Evolutionary conservation across 768 basidiomycete species (phyloP).

Genomic region (Asterophora parasitica): DNA sequence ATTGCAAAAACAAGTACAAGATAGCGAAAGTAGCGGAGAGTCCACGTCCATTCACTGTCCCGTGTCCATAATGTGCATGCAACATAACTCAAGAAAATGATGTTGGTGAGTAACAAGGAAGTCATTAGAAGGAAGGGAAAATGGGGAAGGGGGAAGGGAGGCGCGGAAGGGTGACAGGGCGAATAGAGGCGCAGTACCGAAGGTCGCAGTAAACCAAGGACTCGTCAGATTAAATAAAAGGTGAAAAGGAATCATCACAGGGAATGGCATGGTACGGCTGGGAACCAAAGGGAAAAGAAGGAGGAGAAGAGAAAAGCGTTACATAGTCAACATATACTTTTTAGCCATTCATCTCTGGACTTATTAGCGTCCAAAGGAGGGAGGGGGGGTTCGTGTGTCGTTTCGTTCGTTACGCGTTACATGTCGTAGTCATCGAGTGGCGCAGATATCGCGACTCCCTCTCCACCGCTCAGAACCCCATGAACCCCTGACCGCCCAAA

Average conservation of each 20-base stretch:
- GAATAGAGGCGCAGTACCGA: slow-evolving; percentile 2
- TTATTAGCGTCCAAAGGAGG: too few species aligned
- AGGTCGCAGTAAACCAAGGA: not conserved
- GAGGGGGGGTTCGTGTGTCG: too few species aligned
- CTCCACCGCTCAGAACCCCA: slow-evolving; percentile 22
- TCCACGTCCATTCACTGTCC: slow-evolving; percentile 58
- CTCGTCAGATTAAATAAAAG: slow-evolving; percentile 4
- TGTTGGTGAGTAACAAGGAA: slow-evolving; percentile 5
- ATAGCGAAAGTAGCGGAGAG: slow-evolving; percentile 38
- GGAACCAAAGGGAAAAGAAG: slow-evolving; percentile 14
- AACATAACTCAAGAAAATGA: slow-evolving; percentile 7
- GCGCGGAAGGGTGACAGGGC: too few species aligned
- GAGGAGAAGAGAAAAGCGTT: slow-evolving; percentile 9
- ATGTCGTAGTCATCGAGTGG: not conserved
- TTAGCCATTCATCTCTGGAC: not conserved
- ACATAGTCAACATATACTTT: slow-evolving; percentile 3
- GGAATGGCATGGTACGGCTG: slow-evolving; percentile 6
- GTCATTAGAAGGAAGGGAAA: slow-evolving; percentile 16
- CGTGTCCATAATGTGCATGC: slow-evolving; percentile 31
- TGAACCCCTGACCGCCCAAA: slow-evolving; percentile 37
- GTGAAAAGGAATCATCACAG: slow-evolving; percentile 10
- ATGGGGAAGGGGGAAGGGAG: not conserved
- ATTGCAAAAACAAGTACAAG: slow-evolving; percentile 41
- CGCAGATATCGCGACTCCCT: not conserved
- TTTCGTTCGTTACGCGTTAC: not conserved